phyloP scores from a whole-genome alignment of 805 yeast genomes.

The Candida ovalis region DNA sequence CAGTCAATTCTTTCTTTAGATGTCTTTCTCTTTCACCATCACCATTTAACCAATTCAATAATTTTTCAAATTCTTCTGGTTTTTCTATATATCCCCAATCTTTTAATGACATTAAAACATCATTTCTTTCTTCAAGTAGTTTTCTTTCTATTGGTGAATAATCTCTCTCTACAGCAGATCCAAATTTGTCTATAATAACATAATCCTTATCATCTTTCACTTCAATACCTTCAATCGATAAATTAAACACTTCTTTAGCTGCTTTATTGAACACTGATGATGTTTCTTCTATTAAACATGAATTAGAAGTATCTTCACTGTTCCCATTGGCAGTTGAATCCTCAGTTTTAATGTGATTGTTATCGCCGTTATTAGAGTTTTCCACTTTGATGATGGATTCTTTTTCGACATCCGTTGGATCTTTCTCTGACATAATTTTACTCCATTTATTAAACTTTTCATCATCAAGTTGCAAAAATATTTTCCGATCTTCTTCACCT shows the following conservation, averaged over 20 bases:
- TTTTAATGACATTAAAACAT: constrained; percentile 44
- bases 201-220: constrained; percentile 21
- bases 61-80: constrained; percentile 49
- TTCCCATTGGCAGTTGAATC: not conserved
- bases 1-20: constrained; percentile 56
- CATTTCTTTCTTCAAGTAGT: constrained; percentile 61
- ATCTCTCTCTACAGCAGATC: constrained; percentile 29
- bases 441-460: constrained; percentile 39
- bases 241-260: constrained; percentile 29
- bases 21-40: constrained; percentile 72
- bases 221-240: constrained; percentile 27
- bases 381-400: constrained; percentile 1
- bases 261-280: constrained; percentile 18
- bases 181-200: constrained; percentile 34
- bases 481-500: constrained; percentile 38
- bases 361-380: too few relatives aligned
- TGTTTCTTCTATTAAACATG: not conserved
- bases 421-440: constrained; percentile 4
- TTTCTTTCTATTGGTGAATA: constrained; percentile 50
- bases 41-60: constrained; percentile 66
- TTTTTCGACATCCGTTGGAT: constrained; percentile 1
- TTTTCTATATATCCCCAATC: constrained; percentile 74
- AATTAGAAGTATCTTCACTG: not conserved
- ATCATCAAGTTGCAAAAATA: constrained; percentile 24
- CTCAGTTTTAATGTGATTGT: too few relatives aligned